Conservation (phyloP, 208 protist genomes). For the Crithidia thermophila region DNA sequence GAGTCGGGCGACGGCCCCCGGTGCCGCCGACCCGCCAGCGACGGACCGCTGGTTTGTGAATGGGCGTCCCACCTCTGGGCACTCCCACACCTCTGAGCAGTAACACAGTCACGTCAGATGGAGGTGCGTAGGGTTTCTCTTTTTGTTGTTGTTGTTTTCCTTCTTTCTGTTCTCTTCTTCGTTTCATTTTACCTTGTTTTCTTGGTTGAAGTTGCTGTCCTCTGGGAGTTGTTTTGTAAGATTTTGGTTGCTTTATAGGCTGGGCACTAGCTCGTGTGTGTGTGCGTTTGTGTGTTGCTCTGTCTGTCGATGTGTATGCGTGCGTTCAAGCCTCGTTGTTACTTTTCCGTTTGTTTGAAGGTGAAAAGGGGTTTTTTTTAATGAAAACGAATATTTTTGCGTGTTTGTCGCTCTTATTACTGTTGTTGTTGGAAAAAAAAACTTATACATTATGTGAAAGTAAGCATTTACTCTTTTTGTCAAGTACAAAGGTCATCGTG, state of each 20-base stretch:
- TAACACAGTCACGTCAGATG: not conserved
- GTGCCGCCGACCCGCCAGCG: not conserved
- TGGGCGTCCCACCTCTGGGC: constrained; percentile 8
- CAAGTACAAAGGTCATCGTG: too few relatives aligned
- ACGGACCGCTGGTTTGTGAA: constrained; percentile 25
- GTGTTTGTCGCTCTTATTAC: too few relatives aligned
- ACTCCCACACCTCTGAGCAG: not conserved
- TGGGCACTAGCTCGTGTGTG: not conserved
- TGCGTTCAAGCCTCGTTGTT: too few relatives aligned
- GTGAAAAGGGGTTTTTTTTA: too few relatives aligned
- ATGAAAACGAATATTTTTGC: too few relatives aligned
- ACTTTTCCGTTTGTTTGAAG: too few relatives aligned
- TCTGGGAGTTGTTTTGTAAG: not conserved
- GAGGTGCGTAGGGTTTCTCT: not conserved
- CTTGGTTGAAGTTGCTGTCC: not conserved
- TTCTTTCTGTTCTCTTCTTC: not conserved
- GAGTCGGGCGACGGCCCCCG: not conserved
- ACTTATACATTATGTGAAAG: too few relatives aligned
- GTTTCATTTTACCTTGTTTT: not conserved
- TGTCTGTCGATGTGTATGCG: too few relatives aligned
- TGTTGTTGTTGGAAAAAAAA: too few relatives aligned
- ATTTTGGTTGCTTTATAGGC: not conserved
- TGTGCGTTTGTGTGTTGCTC: too few relatives aligned
- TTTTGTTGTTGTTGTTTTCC: not conserved
- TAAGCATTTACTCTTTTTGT: too few relatives aligned